Evolutionary conservation across 768 basidiomycete genomes (phyloP), one percentile per base, ranked within the genome.

Genomic region (Pleurotus djamor): DNA sequence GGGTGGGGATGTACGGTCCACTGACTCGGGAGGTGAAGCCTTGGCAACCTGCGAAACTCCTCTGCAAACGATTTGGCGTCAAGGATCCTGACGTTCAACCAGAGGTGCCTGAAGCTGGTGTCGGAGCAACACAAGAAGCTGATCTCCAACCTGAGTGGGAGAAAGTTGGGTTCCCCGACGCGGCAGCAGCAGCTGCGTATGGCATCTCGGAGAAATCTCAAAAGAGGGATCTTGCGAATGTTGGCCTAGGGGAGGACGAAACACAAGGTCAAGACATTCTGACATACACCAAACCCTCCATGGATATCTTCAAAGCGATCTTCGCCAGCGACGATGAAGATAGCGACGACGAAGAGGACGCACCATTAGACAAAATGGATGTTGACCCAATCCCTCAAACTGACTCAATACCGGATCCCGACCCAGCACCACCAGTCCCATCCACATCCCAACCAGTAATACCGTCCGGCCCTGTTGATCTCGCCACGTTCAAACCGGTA

Each of bases 291-390:
- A 83, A 91, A 41, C 96, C 97, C 2, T 77, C 87, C 5, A 92
- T 94, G 82, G 91, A 94, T 67, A 86, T 98, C 47, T 99, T 98
- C 80, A 97, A 96, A 70, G 95, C 96, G 3, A 98, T 99, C 61
- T 99, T 99, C 69, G 96, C 94, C 9, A 94, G 92, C 72, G 93
- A 94, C 61, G 92, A 94, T 48, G 94, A 96, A 66, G 91, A 92
- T 37, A 88, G 86, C 14, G 91, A 87, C 7, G 87, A 87, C 2
- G 92, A 94, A 3, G 81, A 78, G 0, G 76, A 75, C 16, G 63
- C 65, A 37, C 54, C 54, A 41, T 10, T 10, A 32, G 63, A 69
- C 10, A 66, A 69, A 9, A 68, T 64, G 57, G 66, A 70, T 12
- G 67, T 69, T 33, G 65, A 28, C 32, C 50, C 17, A 9, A 50